phyloP scores from a whole-genome alignment of 2,329 filamentous ascomycete species.

The Trichophyton schoenleinii region DNA sequence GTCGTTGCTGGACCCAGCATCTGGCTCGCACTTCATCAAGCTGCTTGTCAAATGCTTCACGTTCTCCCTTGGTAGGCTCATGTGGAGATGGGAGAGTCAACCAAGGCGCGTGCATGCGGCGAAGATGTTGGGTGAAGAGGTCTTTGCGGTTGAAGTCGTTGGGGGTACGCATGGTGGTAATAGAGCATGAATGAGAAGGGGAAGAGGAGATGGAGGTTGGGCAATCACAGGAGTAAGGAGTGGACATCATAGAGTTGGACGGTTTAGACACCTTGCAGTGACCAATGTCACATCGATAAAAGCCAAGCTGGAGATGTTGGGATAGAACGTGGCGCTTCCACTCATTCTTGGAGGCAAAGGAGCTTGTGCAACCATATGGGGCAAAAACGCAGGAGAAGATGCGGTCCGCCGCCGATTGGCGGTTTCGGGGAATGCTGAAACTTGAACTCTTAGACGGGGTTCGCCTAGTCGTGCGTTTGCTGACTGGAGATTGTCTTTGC shows the following conservation, averaged over 20 bases:
- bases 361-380: slow-evolving; percentile 60
- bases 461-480: not conserved
- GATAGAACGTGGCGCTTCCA: slow-evolving; percentile 83
- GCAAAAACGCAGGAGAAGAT: slow-evolving; percentile 64
- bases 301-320: slow-evolving; percentile 62
- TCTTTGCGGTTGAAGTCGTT: slow-evolving; percentile 86
- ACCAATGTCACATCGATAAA: slow-evolving; percentile 64
- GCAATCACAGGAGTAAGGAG: slow-evolving; percentile 17
- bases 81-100: slow-evolving; percentile 12
- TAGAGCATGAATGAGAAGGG: slow-evolving; percentile 2
- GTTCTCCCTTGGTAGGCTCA: slow-evolving; percentile 25
- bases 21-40: slow-evolving; percentile 45
- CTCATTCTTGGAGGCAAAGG: slow-evolving; percentile 76
- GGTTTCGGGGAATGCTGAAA: not conserved
- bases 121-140: slow-evolving; percentile 75
- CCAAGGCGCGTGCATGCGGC: slow-evolving; percentile 67
- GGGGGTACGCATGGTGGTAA: slow-evolving; percentile 22
- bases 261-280: slow-evolving; percentile 34
- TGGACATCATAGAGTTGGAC: slow-evolving; percentile 15
- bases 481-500: not conserved
- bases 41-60: slow-evolving; percentile 36
- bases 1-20: slow-evolving; percentile 50
- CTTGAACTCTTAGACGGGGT: not conserved
- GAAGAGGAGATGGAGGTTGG: slow-evolving; percentile 9
- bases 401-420: slow-evolving; percentile 6